Evolutionary conservation across 2,329 filamentous ascomycete species (phyloP).

Genomic region (Cladophialophora bantiana): DNA sequence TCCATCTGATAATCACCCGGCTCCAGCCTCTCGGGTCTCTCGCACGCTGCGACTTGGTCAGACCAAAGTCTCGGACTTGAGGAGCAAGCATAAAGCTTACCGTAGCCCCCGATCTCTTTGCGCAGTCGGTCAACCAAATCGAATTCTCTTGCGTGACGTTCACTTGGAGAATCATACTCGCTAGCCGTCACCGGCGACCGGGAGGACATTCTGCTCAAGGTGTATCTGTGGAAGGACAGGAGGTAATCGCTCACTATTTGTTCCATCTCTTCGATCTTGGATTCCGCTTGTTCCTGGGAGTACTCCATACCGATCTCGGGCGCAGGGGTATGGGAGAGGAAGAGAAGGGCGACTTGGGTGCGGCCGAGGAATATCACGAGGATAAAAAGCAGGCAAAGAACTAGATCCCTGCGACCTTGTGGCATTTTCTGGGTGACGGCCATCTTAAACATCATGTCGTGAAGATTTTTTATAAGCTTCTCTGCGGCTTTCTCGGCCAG

Average conservation of each 20-base stretch:
- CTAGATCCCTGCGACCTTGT: conserved; percentile 26
- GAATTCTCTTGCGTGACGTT: conserved; percentile 29
- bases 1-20: conserved; percentile 14
- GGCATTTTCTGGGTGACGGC: conserved; percentile 25
- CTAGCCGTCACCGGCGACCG: background rate
- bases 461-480: conserved; percentile 29
- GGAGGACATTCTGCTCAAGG: conserved; percentile 27
- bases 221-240: conserved; percentile 35
- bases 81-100: conserved; percentile 26
- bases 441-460: conserved; percentile 36
- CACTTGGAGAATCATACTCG: conserved; percentile 18
- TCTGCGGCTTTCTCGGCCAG: conserved; percentile 26
- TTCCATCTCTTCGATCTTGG: conserved; percentile 34
- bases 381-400: conserved; percentile 33
- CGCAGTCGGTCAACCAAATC: conserved; percentile 21
- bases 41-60: conserved; percentile 8
- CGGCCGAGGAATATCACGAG: conserved; percentile 33
- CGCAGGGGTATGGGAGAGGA: conserved; percentile 19
- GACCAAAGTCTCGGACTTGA: conserved; percentile 9
- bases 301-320: conserved; percentile 18
- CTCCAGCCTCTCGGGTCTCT: conserved; percentile 20
- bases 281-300: conserved; percentile 13
- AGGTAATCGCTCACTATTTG: conserved; percentile 29
- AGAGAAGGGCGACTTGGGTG: conserved; percentile 25
- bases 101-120: conserved; percentile 24